phyloP scores from a whole-genome alignment of 164 flowering plant genomes.

The Cinnamomum micranthum region DNA sequence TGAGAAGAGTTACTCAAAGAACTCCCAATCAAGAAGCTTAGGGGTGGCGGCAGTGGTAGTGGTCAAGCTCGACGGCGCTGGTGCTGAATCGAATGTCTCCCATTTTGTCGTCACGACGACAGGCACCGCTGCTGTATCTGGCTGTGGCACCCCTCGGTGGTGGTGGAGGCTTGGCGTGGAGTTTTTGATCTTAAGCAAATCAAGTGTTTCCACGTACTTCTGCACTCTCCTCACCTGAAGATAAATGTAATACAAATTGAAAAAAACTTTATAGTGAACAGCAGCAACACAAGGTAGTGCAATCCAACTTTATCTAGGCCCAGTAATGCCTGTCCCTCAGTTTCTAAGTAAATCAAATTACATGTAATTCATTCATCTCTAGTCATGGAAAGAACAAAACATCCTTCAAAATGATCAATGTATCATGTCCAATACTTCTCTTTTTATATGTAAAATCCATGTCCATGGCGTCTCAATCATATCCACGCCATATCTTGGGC shows the following conservation, averaged over 20 bases:
- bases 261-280: too few relatives aligned
- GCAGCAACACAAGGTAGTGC: too few relatives aligned
- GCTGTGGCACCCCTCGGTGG: slow-evolving; percentile 20
- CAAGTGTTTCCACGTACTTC: slow-evolving; percentile 76
- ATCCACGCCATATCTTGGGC: too few relatives aligned
- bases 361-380: too few relatives aligned
- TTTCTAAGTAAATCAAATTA: too few relatives aligned
- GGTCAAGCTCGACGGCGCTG: slow-evolving; percentile 17
- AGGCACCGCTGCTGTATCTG: slow-evolving; percentile 17
- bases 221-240: slow-evolving; percentile 78
- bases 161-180: slow-evolving; percentile 31
- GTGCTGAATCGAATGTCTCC: slow-evolving; percentile 48
- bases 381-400: too few relatives aligned
- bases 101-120: slow-evolving; percentile 76
- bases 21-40: slow-evolving; percentile 32
- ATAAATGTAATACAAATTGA: not conserved
- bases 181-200: slow-evolving; percentile 56
- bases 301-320: too few relatives aligned
- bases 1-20: slow-evolving; percentile 22
- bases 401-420: too few relatives aligned
- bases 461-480: too few relatives aligned
- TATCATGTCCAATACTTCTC: too few relatives aligned
- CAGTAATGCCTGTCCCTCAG: too few relatives aligned
- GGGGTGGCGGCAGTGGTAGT: slow-evolving; percentile 5
- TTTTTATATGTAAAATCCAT: too few relatives aligned